Base-by-base conservation (phyloP, 2,329 filamentous ascomycete genomes). In the Lasiodiplodia sp. region DNA sequence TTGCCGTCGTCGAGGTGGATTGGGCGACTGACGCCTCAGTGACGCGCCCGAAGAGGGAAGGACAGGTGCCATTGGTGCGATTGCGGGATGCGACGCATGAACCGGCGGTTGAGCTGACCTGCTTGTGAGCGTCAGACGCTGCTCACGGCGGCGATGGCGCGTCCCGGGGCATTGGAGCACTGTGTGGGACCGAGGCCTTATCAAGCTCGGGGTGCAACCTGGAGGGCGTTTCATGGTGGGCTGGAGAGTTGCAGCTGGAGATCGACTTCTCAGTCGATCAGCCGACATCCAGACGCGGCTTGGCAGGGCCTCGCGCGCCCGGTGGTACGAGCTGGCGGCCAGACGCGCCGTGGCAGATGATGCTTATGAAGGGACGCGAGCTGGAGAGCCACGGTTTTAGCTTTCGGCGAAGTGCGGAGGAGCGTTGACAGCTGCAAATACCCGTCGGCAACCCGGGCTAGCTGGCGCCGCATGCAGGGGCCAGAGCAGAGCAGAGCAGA, bases 401-500 rank as follows among this genome's bases (percentile, higher is more conserved):
- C 65, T 67, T 51, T 58, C 66, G 55, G 53, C 51, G 55, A 62
- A 68, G 40, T 62, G 57, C 52, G 67, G 57, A 63, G 58, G 51
- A 64, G 67, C 56, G 57, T 64, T 60, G 49, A 60, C 66, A 52
- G 55, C 66, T 62, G 63, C 63, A 34, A n/a, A 34, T 55, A 40
- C 49, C 63, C 63, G 63, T 55, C 63, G 63, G 47, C 49, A 65
- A 53, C 62, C 62, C 47, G 62, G 62, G 28, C 62, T 65, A 53
- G 49, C 47, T 53, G 60, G 44, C 62, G 62, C 62, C 62, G 63
- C 63, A 66, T 66, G 63, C 63, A 66, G 63, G 63, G 63, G 63
- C 51, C 63, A 10, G 51, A 51, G 58, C 44, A 40, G 31, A 11
- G 57, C 31, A 38, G 56, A 23, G 25, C 14, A 23, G 31, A 14